phyloP scores from a whole-genome alignment of 2,329 filamentous ascomycete species.

The Trichoderma guizhouense region DNA sequence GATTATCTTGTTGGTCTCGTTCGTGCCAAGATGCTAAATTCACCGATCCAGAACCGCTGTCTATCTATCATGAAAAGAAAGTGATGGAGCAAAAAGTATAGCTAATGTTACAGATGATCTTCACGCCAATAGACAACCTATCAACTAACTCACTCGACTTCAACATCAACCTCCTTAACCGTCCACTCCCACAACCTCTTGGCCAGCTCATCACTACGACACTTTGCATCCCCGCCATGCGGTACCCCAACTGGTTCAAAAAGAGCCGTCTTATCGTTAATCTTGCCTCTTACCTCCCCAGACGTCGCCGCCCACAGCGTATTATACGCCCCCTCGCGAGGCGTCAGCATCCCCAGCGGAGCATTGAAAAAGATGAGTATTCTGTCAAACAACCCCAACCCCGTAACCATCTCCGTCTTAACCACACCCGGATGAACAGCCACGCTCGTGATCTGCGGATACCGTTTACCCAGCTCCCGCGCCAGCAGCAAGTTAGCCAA shows the following conservation, averaged over 20 bases:
- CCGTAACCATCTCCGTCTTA: constrained; percentile 27
- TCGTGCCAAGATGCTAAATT: background rate
- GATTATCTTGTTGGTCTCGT: background rate
- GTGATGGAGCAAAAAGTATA: background rate
- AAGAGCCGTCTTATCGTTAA: constrained; percentile 33
- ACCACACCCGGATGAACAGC: constrained; percentile 31
- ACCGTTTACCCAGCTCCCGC: constrained; percentile 26
- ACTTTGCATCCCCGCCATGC: constrained; percentile 21
- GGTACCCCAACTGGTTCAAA: constrained; percentile 33
- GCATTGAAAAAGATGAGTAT: background rate
- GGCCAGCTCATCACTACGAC: constrained; percentile 28
- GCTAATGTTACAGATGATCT: background rate
- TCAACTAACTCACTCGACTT: background rate
- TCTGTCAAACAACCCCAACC: background rate
- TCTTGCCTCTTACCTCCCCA: constrained; percentile 2
- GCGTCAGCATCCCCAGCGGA: constrained; percentile 21
- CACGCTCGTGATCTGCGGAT: constrained; percentile 26
- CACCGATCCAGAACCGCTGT: background rate
- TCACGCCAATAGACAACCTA: background rate
- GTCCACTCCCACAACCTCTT: constrained; percentile 37
- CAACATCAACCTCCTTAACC: constrained; percentile 27
- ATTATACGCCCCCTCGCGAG: constrained; percentile 4
- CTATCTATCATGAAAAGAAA: background rate
- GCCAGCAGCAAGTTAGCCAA: constrained; percentile 31
- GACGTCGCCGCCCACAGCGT: constrained; percentile 14